These are phyloP conservation scores for Fusarium drepaniforme DNA, from an alignment of 2,329 filamentous ascomycete genomes.

Conservation along the genomic window DNA sequence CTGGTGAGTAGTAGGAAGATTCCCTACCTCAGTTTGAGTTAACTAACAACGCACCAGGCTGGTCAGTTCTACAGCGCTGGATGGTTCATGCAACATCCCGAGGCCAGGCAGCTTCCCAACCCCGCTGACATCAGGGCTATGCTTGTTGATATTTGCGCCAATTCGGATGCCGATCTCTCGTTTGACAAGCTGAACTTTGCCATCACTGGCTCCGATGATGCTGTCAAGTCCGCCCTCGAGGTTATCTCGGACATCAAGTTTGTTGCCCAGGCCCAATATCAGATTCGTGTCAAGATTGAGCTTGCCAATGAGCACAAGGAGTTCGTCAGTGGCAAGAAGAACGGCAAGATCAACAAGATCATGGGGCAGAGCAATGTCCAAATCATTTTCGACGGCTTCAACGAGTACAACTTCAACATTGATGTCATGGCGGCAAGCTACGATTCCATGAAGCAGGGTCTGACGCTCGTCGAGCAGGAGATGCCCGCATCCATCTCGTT, in stretches of 20 bases:
- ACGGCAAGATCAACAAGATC: slow-evolving; percentile 99
- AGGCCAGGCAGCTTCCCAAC: slow-evolving; percentile 71
- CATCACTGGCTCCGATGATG: slow-evolving; percentile 95
- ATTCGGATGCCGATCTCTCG: slow-evolving; percentile 93
- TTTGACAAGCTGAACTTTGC: slow-evolving; percentile 96
- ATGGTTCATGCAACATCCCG: slow-evolving; percentile 91
- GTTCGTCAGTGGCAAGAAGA: slow-evolving; percentile 99
- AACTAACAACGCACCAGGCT: slow-evolving; percentile 66
- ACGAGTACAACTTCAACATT: slow-evolving; percentile 99
- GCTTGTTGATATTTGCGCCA: slow-evolving; percentile 95
- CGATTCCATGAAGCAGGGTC: slow-evolving; percentile 92
- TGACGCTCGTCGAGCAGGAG: slow-evolving; percentile 95
- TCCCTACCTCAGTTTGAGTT: not conserved
- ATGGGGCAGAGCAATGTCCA: slow-evolving; percentile 99
- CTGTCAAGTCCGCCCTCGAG: slow-evolving; percentile 93
- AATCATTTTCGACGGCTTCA: slow-evolving; percentile 99
- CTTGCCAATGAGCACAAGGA: slow-evolving; percentile 99
- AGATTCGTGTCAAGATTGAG: slow-evolving; percentile 98
- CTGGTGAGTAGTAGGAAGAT: slow-evolving; percentile 68
- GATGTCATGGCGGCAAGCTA: slow-evolving; percentile 94
- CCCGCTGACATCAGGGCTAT: slow-evolving; percentile 86
- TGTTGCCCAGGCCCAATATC: slow-evolving; percentile 86
- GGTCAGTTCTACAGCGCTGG: slow-evolving; percentile 98
- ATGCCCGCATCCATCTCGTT: slow-evolving; percentile 99
- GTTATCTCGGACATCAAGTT: slow-evolving; percentile 94